A percentile compares a stretch with the other conserved stretches of the same genome.
phyloP scores from a whole-genome alignment of 176 grass and related monocot species.

The Avena atlantica region DNA sequence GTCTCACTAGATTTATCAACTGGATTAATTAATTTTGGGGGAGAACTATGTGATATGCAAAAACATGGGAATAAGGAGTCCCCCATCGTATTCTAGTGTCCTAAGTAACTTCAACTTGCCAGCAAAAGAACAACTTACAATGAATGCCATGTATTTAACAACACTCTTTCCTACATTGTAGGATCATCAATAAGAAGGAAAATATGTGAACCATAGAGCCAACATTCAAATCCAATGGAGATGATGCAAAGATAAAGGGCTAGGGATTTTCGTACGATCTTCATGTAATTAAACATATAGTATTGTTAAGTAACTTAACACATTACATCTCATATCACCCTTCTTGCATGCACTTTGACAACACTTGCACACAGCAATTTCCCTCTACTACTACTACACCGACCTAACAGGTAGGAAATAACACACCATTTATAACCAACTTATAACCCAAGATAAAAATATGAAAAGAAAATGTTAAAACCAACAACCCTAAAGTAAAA shows the following conservation, averaged over 20 bases:
- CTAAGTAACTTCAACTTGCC: too few relatives aligned
- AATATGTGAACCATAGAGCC: too few relatives aligned
- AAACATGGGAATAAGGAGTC: too few relatives aligned
- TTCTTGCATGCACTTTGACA: constrained; percentile 47
- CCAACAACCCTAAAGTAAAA: constrained; percentile 29
- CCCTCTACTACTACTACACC: constrained; percentile 35
- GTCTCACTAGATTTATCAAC: too few relatives aligned
- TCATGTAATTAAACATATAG: constrained; percentile 66
- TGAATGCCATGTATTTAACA: background rate
- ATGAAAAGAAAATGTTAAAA: constrained; percentile 34
- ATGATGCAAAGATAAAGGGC: background rate
- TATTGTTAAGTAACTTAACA: constrained; percentile 61
- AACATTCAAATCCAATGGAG: background rate
- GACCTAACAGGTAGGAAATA: constrained; percentile 31
- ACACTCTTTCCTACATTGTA: background rate
- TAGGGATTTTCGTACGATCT: constrained; percentile 32
- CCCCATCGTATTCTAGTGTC: too few relatives aligned
- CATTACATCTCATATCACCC: constrained; percentile 42
- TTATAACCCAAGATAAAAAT: constrained; percentile 10
- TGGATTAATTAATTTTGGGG: too few relatives aligned
- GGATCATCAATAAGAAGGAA: background rate
- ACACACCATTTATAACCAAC: constrained; percentile 31
- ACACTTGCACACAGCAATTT: constrained; percentile 22
- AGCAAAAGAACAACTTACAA: too few relatives aligned
- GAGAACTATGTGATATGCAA: too few relatives aligned